Evolutionary conservation across 2,329 filamentous ascomycete genomes (phyloP).

Genomic region (Aspergillus tubingensis): DNA sequence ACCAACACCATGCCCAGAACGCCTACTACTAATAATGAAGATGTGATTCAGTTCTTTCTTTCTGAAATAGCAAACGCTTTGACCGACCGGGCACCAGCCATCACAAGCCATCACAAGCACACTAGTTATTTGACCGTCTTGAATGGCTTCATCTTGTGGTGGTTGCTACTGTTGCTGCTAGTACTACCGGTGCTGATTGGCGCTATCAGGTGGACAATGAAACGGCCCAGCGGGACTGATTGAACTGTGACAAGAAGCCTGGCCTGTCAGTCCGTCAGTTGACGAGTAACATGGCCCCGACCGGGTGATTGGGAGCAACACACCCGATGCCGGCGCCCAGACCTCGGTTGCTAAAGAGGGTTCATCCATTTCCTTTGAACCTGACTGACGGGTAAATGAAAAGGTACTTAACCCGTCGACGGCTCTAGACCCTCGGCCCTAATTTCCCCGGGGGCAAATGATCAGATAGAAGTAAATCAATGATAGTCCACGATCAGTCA

Average conservation of each 20-base stretch:
- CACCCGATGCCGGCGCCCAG: too few relatives aligned
- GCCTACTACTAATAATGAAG: too few relatives aligned
- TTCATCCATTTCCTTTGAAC: not conserved
- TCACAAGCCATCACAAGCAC: not conserved
- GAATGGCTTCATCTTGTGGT: not conserved
- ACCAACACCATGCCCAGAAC: too few relatives aligned
- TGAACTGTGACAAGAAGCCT: not conserved
- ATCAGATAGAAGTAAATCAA: not conserved
- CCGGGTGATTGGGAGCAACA: not conserved
- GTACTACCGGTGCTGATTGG: not conserved
- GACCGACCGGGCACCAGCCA: not conserved
- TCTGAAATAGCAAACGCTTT: not conserved
- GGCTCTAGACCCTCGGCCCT: slow-evolving; percentile 4
- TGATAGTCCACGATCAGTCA: not conserved
- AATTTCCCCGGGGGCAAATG: slow-evolving; percentile 2
- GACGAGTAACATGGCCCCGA: not conserved
- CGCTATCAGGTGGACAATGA: not conserved
- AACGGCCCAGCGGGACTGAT: not conserved
- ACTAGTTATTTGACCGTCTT: not conserved
- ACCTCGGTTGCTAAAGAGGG: not conserved
- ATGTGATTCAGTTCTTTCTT: too few relatives aligned
- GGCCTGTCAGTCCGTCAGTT: not conserved
- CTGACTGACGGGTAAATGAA: not conserved
- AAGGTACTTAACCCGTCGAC: not conserved
- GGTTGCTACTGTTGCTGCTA: not conserved